These are phyloP conservation scores for Wickerhamiella parazyma DNA, from an alignment of 805 yeast genomes.

Conservation along the genomic window DNA sequence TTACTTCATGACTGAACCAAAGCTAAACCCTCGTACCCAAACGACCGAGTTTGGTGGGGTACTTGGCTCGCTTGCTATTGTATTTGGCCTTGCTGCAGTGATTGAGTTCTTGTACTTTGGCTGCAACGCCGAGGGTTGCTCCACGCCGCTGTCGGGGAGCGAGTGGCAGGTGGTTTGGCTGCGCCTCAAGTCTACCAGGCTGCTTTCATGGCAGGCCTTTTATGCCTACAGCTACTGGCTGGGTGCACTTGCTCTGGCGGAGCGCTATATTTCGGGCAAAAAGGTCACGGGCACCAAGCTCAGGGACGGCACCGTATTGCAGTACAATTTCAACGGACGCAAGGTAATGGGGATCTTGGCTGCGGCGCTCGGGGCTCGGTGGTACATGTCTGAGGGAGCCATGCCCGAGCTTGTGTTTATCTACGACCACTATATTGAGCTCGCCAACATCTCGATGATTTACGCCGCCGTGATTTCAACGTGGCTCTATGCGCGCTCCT, in stretches of 20 bases:
- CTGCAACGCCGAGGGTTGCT: conserved; percentile 38
- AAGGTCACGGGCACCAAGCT: conserved; percentile 49
- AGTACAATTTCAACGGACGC: conserved; percentile 73
- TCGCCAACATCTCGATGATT: conserved; percentile 47
- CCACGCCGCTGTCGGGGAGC: conserved; percentile 15
- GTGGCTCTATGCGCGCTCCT: conserved; percentile 56
- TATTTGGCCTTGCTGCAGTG: conserved; percentile 54
- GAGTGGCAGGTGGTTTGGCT: conserved; percentile 8
- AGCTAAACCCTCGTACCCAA: conserved; percentile 52
- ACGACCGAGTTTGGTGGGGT: conserved; percentile 68
- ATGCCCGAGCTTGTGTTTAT: conserved; percentile 73
- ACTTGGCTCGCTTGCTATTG: conserved; percentile 54
- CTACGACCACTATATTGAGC: conserved; percentile 51
- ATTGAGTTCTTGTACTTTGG: conserved; percentile 45
- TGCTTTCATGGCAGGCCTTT: conserved; percentile 35
- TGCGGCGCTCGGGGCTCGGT: conserved; percentile 37
- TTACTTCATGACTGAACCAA: conserved; percentile 1
- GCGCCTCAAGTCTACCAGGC: conserved; percentile 11
- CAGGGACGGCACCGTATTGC: conserved; percentile 60
- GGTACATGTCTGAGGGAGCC: conserved; percentile 34
- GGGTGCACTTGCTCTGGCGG: conserved; percentile 46
- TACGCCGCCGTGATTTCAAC: conserved; percentile 52
- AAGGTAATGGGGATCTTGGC: conserved; percentile 34
- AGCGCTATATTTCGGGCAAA: conserved; percentile 53
- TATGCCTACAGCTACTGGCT: conserved; percentile 63